phyloP scores from a whole-genome alignment of 2,329 filamentous ascomycete genomes.

The Xylariomycetidae sp. region DNA sequence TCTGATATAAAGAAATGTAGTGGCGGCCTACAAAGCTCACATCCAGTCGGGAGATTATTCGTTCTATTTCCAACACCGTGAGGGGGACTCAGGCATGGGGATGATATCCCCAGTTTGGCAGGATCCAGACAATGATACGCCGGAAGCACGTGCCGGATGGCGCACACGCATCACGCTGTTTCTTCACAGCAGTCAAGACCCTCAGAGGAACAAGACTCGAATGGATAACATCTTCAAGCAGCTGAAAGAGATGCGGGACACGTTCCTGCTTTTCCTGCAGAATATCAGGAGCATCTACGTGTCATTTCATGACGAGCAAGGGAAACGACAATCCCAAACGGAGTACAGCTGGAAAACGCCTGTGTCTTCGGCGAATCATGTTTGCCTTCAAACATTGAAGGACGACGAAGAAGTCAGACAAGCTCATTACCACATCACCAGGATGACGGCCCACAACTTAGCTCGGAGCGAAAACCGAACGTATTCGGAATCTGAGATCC shows the following conservation, averaged over 20 bases:
- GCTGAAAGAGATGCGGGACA: constrained; percentile 32
- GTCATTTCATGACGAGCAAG: constrained; percentile 20
- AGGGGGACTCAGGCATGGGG: constrained; percentile 41
- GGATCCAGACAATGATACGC: constrained; percentile 12
- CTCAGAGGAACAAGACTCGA: constrained; percentile 8
- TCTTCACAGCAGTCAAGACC: constrained; percentile 25
- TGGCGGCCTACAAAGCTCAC: constrained; percentile 37
- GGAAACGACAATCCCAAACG: constrained; percentile 5
- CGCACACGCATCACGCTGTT: constrained; percentile 28
- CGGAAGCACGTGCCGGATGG: constrained; percentile 24
- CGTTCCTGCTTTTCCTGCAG: constrained; percentile 37
- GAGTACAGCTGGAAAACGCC: no score
- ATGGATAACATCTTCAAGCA: constrained; percentile 27
- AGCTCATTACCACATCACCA: constrained; percentile 28
- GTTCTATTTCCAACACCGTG: constrained; percentile 37
- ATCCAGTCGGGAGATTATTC: constrained; percentile 40
- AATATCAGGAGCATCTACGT: constrained; percentile 33
- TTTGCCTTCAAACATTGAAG: no score
- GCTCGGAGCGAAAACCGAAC: constrained; percentile 30
- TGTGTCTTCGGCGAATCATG: no score
- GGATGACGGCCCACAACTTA: constrained; percentile 21
- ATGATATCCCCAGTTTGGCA: constrained; percentile 46
- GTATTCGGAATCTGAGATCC: constrained; percentile 23
- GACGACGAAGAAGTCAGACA: constrained; percentile 2
- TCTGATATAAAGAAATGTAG: no score